phyloP scores from a whole-genome alignment of 164 flowering plant species.

The Vitis riparia region DNA sequence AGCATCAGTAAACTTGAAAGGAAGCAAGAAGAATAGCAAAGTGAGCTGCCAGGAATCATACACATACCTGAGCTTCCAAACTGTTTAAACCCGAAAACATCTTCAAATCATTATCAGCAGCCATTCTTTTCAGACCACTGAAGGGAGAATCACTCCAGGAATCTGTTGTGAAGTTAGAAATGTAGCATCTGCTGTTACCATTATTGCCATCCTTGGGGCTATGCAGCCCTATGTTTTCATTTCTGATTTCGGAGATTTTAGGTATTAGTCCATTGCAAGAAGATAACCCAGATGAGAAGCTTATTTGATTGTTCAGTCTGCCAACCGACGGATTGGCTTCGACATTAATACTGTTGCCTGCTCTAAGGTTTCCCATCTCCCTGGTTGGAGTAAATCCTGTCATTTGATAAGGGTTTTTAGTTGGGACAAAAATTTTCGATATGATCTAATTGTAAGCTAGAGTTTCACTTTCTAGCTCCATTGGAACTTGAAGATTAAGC shows the following conservation, averaged over 20 bases:
- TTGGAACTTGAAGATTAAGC: too few relatives aligned
- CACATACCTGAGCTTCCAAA: constrained; percentile 20
- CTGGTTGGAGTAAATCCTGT: constrained; percentile 17
- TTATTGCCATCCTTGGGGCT: constrained; percentile 11
- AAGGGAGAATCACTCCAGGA: constrained; percentile 23
- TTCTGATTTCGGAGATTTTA: constrained; percentile 20
- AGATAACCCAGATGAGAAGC: constrained; percentile 19
- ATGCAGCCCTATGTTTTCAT: constrained; percentile 2
- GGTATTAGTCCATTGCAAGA: constrained; percentile 18
- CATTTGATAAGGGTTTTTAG: too few relatives aligned
- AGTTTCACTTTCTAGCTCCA: too few relatives aligned
- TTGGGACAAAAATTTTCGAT: too few relatives aligned
- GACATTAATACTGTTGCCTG: constrained; percentile 16
- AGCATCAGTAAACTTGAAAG: neutral
- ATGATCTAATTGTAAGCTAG: too few relatives aligned
- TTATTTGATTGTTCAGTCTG: constrained; percentile 13
- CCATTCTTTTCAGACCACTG: constrained; percentile 1
- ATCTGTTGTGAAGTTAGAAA: constrained; percentile 13
- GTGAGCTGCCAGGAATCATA: neutral
- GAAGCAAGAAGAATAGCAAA: neutral
- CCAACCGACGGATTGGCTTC: constrained; percentile 13
- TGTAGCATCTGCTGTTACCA: constrained; percentile 8
- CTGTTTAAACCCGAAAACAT: constrained; percentile 1
- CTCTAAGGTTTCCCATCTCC: constrained; percentile 9
- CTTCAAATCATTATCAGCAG: constrained; percentile 10